phyloP scores from a whole-genome alignment of 1,139 yeast species.

The Taphrina confusa region DNA sequence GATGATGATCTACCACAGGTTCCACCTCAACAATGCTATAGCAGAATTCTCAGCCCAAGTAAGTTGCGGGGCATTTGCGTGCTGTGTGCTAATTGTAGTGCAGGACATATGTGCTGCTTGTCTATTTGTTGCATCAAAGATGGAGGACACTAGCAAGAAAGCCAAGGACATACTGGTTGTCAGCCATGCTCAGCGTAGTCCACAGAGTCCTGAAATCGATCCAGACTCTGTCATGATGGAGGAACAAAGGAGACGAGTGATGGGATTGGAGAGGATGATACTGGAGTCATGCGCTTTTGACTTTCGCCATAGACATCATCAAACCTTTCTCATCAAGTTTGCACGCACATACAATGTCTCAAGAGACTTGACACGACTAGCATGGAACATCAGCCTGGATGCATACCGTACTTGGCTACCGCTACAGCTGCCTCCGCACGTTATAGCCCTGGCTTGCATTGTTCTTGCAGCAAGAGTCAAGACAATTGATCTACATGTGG shows the following conservation, averaged over 20 bases:
- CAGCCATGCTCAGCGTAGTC: conserved; percentile 41
- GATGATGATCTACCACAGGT: conserved; percentile 67
- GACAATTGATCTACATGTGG: conserved; percentile 1
- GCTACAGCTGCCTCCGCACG: conserved; percentile 74
- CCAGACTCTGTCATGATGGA: conserved; percentile 40
- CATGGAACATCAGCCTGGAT: conserved; percentile 79
- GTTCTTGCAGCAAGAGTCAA: conserved; percentile 53
- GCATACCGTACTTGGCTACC: conserved; percentile 70
- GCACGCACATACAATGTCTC: conserved; percentile 50
- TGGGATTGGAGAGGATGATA: conserved; percentile 62
- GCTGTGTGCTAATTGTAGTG: conserved; percentile 43
- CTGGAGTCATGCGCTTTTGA: conserved; percentile 76
- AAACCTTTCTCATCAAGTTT: conserved; percentile 68
- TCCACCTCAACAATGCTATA: conserved; percentile 51
- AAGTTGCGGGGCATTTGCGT: conserved; percentile 43
- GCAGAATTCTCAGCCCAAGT: conserved; percentile 42
- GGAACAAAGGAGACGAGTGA: conserved; percentile 40
- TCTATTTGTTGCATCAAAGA: conserved; percentile 75
- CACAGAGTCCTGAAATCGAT: conserved; percentile 39
- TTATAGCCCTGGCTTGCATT: conserved; percentile 70
- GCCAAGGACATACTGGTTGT: conserved; percentile 58
- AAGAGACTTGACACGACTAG: conserved; percentile 47
- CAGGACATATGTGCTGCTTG: conserved; percentile 69
- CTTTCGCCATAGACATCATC: conserved; percentile 65
- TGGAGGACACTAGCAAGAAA: conserved; percentile 86